phyloP scores from a whole-genome alignment of 108 stramenopile genomes.

The Nitzschia sp. region DNA sequence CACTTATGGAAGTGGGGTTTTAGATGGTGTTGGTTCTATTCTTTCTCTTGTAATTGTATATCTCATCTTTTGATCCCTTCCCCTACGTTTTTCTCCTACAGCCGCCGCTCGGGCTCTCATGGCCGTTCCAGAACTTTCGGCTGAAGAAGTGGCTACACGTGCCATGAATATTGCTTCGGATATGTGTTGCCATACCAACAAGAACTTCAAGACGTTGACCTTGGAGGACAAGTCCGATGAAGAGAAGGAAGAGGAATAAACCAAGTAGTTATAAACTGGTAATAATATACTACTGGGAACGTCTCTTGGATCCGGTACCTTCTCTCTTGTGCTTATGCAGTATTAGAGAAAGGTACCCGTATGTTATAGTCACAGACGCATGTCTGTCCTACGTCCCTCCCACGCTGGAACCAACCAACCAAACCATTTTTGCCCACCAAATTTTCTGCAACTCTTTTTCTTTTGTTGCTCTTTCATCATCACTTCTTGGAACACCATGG shows the following conservation, averaged over 20 bases:
- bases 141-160: slow-evolving; percentile 88
- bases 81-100: neutral
- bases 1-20: neutral
- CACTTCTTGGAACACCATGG: slow-evolving; percentile 6
- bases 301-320: too few species aligned
- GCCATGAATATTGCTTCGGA: slow-evolving; percentile 95
- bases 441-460: too few species aligned
- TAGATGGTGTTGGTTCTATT: neutral
- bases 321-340: too few species aligned
- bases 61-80: neutral
- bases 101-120: slow-evolving; percentile 94
- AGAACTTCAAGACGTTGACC: slow-evolving; percentile 69
- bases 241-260: neutral
- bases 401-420: too few species aligned
- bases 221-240: slow-evolving; percentile 40
- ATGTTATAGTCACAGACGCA: too few species aligned
- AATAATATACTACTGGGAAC: too few species aligned
- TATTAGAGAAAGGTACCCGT: too few species aligned
- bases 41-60: neutral
- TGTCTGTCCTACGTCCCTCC: too few species aligned
- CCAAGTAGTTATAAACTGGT: too few species aligned
- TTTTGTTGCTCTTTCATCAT: too few species aligned
- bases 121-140: slow-evolving; percentile 77
- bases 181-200: slow-evolving; percentile 97
- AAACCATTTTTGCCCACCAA: too few species aligned